These are phyloP conservation scores for Paecilomyces niveus DNA, from an alignment of 2,329 filamentous ascomycete genomes.

Conservation along the genomic window DNA sequence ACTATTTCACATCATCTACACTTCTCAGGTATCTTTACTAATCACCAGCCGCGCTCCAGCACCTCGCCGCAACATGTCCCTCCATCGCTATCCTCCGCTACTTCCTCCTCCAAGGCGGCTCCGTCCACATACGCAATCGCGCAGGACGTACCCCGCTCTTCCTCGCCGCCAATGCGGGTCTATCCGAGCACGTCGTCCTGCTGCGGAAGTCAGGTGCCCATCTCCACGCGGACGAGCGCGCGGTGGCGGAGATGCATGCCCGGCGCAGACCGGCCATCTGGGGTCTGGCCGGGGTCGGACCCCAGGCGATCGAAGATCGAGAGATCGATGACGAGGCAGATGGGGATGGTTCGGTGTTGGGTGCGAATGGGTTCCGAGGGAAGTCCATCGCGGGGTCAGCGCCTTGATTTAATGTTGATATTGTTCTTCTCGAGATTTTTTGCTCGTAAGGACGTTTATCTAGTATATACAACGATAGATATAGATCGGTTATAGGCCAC, in stretches of 20 bases:
- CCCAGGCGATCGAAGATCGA: conserved; percentile 7
- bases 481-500: no score
- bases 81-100: conserved; percentile 49
- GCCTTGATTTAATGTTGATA: neutral
- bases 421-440: neutral
- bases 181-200: conserved; percentile 47
- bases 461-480: no score
- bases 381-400: neutral
- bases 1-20: neutral
- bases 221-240: conserved; percentile 51
- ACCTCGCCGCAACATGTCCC: conserved; percentile 51
- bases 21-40: neutral
- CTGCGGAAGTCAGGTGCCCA: conserved; percentile 52
- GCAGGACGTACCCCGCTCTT: conserved; percentile 53
- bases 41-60: conserved; percentile 29
- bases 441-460: neutral
- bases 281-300: conserved; percentile 35
- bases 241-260: conserved; percentile 45
- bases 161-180: conserved; percentile 51
- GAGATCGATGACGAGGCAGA: neutral
- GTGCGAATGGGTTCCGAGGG: neutral
- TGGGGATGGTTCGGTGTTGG: neutral
- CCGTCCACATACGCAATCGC: conserved; percentile 54
- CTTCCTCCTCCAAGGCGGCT: conserved; percentile 50
- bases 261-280: conserved; percentile 35